Evolutionary conservation across 768 basidiomycete genomes (phyloP), one percentile per base, ranked within the genome.

Genomic region (Dendrothele bispora): DNA sequence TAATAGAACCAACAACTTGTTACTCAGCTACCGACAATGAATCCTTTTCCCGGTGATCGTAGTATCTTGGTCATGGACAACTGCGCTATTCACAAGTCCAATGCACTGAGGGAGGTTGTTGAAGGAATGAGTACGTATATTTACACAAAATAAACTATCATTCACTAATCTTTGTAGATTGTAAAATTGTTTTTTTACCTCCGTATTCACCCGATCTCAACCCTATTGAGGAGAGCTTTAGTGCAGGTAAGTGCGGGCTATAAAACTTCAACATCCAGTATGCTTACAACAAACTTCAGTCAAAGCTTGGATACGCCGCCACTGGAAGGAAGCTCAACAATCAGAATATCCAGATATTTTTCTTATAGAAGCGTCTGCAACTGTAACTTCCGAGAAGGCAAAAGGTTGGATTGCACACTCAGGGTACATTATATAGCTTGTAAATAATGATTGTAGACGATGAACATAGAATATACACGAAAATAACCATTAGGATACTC

Each of bases 151-250:
- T n/a, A n/a, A n/a, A n/a, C n/a, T n/a, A n/a, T n/a, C n/a, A n/a
- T n/a, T n/a, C n/a, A n/a, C n/a, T n/a, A n/a, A n/a, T n/a, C n/a
- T n/a, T n/a, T n/a, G n/a, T n/a, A 61, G 67, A 58, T 8, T 57
- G 58, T 37, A 29, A 54, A 1, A 41, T 66, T 0, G 26, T 63
- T 14, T 67, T 58, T 36, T 51, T 69, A 0, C 66, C 65, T 14
- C 64, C 64, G 29, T 70, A 68, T 46, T 70, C 67, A 3, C 69
- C 66, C 0, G 65, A 71, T 39, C 56, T 64, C 55, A 69, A 69
- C 42, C 67, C 62, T 1, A 69, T 70, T 50, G 66, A 67, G 39
- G 66, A 67, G 50, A 62, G 55, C 14, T 67, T 65, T 44, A 60
- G 56, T 43, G 46, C 48, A 11, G 44, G 63, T 61, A 51, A 15